Evolutionary conservation across 139 green algal species (phyloP), one percentile per base, ranked within the genome.

Genomic region (Bryopsis sp.): DNA sequence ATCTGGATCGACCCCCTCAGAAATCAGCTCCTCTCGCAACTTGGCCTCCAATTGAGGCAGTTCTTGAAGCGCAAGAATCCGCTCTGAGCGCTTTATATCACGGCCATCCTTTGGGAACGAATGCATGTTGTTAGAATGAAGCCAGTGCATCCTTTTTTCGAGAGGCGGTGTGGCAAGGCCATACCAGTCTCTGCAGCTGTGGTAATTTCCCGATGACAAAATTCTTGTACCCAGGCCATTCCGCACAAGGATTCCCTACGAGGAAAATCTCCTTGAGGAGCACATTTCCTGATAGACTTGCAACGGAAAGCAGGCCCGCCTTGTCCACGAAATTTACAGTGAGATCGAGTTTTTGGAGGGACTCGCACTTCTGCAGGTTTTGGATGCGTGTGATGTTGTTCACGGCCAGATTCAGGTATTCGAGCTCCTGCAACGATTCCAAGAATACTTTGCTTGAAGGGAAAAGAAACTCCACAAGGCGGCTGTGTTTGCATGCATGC

Each of bases 401-500:
- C 3, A 97, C 43, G 0, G 92, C 89, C 26, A 96, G 34, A 77
- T 97, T 97, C 3, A 96, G 64, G 65, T 96, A 92, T 74, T 93
- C 70, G 61, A 97, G 82, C 37, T 93, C 81, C 89, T 97, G 86
- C 58, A 22, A 61, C 24, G 29, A 8, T 34, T 61, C 19, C 15
- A 50, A 26, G 43, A 50, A 50, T 26, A 26, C 43, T 15, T 50
- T 50, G 15, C 11, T 26, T 50, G 11, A 11, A 26, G 43, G 28
- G n/a, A 72, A 39, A 68, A 60, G 34, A 64, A 43, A 22, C 28
- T 67, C 37, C 26, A 59, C 6, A 7, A 60, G 58, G 5, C 47
- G 24, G 24, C 47, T 57, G 47, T 22, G 22, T 24, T 57, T 22
- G n/a, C n/a, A n/a, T n/a, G n/a, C n/a, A n/a, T n/a, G n/a, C n/a